Conservation (phyloP, 768 basidiomycete genomes). For the Russula ochroleuca region DNA sequence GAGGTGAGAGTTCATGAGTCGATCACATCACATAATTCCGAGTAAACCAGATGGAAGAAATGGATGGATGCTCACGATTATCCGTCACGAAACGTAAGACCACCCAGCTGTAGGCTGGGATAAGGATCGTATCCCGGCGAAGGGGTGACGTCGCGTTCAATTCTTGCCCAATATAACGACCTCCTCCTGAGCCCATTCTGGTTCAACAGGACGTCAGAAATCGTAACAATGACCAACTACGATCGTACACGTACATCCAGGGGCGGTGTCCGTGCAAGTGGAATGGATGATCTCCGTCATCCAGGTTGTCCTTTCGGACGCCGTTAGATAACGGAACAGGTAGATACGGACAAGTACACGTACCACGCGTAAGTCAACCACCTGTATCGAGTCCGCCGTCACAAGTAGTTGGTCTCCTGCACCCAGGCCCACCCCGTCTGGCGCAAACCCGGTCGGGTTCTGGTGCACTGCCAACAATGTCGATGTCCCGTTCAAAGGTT, state of each 20-base stretch:
- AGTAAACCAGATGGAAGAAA: not conserved
- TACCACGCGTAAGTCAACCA: constrained; percentile 19
- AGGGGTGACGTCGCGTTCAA: constrained; percentile 20
- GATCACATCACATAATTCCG: not conserved
- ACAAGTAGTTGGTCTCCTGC: constrained; percentile 13
- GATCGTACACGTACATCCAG: constrained; percentile 17
- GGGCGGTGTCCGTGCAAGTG: constrained; percentile 22
- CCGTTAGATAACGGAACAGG: not conserved
- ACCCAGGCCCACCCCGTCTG: not conserved
- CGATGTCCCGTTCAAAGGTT: constrained; percentile 15
- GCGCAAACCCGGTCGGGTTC: constrained; percentile 1
- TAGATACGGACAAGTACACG: not conserved
- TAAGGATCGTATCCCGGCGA: constrained; percentile 22
- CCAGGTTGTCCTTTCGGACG: constrained; percentile 17
- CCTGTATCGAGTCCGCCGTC: constrained; percentile 24
- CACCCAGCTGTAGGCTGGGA: constrained; percentile 19
- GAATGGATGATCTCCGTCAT: constrained; percentile 26
- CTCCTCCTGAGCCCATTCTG: constrained; percentile 22
- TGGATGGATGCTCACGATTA: constrained; percentile 17
- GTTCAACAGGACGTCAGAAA: not conserved
- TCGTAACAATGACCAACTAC: no score
- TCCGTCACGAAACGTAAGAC: constrained; percentile 23
- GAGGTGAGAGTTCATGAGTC: not conserved
- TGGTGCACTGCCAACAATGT: constrained; percentile 21
- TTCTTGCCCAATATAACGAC: constrained; percentile 19